Percentiles rank a stretch among this genome's conserved stretches.
Evolutionary conservation across 2,329 filamentous ascomycete genomes (phyloP).

Genomic region (Fusarium praegraminearum): DNA sequence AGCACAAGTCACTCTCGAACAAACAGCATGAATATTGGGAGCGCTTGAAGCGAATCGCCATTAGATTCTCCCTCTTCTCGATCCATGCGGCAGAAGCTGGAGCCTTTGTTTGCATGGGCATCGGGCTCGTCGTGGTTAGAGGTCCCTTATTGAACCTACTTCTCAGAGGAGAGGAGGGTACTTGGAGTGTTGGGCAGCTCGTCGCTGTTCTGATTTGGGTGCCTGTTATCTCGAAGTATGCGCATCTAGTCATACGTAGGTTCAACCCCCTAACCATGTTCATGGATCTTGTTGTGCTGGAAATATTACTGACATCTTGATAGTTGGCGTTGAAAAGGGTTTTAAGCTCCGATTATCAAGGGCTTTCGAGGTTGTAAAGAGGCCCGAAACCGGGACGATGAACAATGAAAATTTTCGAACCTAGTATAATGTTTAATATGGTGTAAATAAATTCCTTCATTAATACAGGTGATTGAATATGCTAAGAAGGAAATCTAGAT

Average conservation of each 20-base stretch:
- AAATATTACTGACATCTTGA: not conserved
- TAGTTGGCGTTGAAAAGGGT: conserved; percentile 15
- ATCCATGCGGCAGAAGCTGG: not conserved
- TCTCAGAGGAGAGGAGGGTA: not conserved
- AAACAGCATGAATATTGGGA: not conserved
- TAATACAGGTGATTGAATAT: fast-evolving
- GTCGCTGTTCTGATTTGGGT: conserved; percentile 24
- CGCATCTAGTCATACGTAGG: conserved; percentile 24
- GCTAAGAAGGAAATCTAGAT: no score
- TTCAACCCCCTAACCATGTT: not conserved
- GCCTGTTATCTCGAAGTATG: conserved; percentile 23
- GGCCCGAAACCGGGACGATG: not conserved
- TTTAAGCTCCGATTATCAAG: conserved; percentile 4
- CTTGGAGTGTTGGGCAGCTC: conserved; percentile 26
- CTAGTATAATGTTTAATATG: no score
- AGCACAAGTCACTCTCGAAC: not conserved
- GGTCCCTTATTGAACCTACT: not conserved
- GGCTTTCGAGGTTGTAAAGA: conserved; percentile 3
- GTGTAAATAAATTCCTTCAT: no score
- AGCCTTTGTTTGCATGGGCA: not conserved
- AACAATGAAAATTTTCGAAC: no score
- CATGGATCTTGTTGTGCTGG: not conserved
- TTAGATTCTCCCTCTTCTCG: fast-evolving
- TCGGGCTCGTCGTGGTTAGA: not conserved
- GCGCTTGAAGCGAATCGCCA: not conserved